Evolutionary conservation across 345 rosid genomes (phyloP).

Genomic region (Brassica napus): DNA sequence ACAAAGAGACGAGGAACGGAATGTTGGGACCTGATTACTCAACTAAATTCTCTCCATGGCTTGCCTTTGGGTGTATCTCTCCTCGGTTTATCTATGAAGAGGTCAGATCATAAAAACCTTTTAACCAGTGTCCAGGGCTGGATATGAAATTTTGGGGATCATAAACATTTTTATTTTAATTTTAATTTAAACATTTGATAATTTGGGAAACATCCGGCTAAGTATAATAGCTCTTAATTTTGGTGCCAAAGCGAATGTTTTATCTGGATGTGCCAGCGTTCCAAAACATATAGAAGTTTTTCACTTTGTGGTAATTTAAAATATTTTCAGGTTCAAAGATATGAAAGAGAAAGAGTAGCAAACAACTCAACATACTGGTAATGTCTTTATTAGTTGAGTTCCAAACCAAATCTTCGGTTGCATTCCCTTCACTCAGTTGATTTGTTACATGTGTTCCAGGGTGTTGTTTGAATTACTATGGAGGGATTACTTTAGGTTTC

Average conservation of each 20-base stretch:
- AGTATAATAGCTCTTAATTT: too few relatives aligned
- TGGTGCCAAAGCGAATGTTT: too few relatives aligned
- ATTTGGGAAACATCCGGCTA: not conserved
- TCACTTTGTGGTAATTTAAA: not conserved
- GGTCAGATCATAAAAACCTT: slow-evolving; percentile 41
- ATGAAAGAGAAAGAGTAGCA: slow-evolving; percentile 72
- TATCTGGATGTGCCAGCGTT: not conserved
- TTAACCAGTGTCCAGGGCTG: slow-evolving; percentile 18
- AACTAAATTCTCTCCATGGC: slow-evolving; percentile 90
- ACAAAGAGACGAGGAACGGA: slow-evolving; percentile 83
- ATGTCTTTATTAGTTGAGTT: not conserved
- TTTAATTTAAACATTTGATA: too few relatives aligned
- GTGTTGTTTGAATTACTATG: slow-evolving; percentile 86
- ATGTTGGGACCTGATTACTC: slow-evolving; percentile 94
- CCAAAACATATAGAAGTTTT: not conserved
- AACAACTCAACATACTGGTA: slow-evolving; percentile 51
- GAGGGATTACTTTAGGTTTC: slow-evolving; percentile 92
- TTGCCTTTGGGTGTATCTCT: slow-evolving; percentile 84
- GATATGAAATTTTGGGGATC: slow-evolving; percentile 38
- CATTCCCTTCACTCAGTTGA: not conserved
- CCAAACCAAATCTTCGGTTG: not conserved
- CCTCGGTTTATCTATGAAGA: slow-evolving; percentile 72
- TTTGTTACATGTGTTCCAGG: slow-evolving; percentile 45
- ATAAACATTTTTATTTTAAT: too few relatives aligned
- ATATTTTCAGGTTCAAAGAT: slow-evolving; percentile 69